Percentiles rank a stretch among this genome's conserved stretches.
Evolutionary conservation across 1,284 basidiomycete genomes (phyloP).

Genomic region (Bondarzewia mesenterica): DNA sequence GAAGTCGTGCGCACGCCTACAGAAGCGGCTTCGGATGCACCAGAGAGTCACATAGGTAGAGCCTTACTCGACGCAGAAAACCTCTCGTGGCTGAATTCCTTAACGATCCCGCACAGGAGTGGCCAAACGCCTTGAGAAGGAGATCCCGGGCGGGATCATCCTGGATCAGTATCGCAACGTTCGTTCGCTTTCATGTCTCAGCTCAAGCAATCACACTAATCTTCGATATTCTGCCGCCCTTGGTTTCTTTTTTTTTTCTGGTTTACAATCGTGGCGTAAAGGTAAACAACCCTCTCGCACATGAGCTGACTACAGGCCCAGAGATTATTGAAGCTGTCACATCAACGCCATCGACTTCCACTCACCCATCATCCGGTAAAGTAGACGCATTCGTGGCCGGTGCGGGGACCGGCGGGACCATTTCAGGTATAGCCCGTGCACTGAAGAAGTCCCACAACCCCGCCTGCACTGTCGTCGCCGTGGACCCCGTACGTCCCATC

Average conservation of each 20-base stretch:
- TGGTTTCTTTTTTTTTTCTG: conserved; percentile 2
- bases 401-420: conserved; percentile 92
- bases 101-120: conserved; percentile 67
- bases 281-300: conserved; percentile 85
- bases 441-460: conserved; percentile 74
- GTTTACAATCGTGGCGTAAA: conserved; percentile 19
- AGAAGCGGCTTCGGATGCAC: conserved; percentile 77
- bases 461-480: conserved; percentile 69
- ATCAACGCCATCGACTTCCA: conserved; percentile 50
- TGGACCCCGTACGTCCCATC: conserved; percentile 73
- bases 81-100: conserved; percentile 76
- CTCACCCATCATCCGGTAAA: conserved; percentile 53
- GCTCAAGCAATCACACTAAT: background rate
- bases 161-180: conserved; percentile 87
- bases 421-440: conserved; percentile 81
- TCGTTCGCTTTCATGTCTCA: conserved; percentile 17
- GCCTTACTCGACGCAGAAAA: conserved; percentile 20
- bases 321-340: conserved; percentile 79
- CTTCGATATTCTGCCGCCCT: background rate
- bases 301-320: conserved; percentile 80
- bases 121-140: conserved; percentile 67
- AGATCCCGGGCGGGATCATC: conserved; percentile 84
- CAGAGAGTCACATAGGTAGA: conserved; percentile 87
- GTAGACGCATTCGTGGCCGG: conserved; percentile 85
- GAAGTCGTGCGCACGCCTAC: conserved; percentile 94